A percentile compares a stretch with the other conserved stretches of the same genome.
Evolutionary conservation across 2,329 filamentous ascomycete species (phyloP).

Genomic region (Pseudovirgaria hyperparasitica): DNA sequence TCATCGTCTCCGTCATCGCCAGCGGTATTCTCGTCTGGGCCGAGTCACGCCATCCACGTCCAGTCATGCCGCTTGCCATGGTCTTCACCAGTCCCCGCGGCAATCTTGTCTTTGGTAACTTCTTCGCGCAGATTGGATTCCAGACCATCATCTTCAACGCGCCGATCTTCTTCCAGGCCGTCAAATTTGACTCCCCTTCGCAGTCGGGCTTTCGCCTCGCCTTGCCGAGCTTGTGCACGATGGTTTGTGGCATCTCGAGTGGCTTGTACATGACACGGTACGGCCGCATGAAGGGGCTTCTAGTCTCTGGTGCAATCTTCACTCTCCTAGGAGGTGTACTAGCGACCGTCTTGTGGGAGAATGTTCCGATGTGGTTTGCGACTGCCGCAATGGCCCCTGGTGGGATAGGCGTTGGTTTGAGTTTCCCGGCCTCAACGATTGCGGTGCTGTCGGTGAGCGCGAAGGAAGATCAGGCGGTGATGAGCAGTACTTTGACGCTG

Average conservation of each 20-base stretch:
- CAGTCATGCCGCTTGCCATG: conserved; percentile 38
- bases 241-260: conserved; percentile 26
- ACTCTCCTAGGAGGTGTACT: conserved; percentile 25
- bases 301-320: conserved; percentile 23
- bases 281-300: conserved; percentile 28
- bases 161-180: conserved; percentile 51
- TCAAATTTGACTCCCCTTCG: conserved; percentile 47
- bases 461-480: conserved; percentile 32
- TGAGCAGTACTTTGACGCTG: conserved; percentile 55
- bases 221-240: conserved; percentile 42
- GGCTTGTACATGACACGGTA: conserved; percentile 33
- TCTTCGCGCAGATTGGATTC: conserved; percentile 36
- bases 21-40: conserved; percentile 30
- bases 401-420: conserved; percentile 28
- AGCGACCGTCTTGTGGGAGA: conserved; percentile 22
- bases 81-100: conserved; percentile 34
- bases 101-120: conserved; percentile 39
- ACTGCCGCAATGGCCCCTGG: conserved; percentile 27
- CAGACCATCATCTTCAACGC: conserved; percentile 55
- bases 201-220: conserved; percentile 61
- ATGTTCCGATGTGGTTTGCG: conserved; percentile 27
- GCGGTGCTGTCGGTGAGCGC: conserved; percentile 29
- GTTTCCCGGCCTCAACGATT: conserved; percentile 29
- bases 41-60: conserved; percentile 21
- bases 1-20: conserved; percentile 28